These are phyloP conservation scores for Caloboletus inedulis DNA, from an alignment of 1,284 basidiomycete genomes.

Conservation along the genomic window DNA sequence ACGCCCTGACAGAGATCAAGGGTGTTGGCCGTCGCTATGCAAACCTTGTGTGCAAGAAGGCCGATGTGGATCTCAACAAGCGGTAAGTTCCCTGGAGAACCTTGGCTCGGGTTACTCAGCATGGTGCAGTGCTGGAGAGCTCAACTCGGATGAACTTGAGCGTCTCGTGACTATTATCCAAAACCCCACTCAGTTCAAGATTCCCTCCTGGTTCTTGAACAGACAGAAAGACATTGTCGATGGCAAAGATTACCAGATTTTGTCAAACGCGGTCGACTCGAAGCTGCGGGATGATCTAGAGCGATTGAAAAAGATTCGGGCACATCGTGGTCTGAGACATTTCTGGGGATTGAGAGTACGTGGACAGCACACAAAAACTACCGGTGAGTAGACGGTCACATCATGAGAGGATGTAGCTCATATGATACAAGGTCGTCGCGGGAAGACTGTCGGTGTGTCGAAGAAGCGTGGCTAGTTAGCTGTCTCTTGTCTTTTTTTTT, in stretches of 20 bases:
- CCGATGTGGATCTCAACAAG: conserved; percentile 98
- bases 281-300: conserved; percentile 99
- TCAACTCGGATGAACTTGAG: conserved; percentile 97
- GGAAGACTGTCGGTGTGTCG: conserved; percentile 91
- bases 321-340: conserved; percentile 97
- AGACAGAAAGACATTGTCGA: conserved; percentile 98
- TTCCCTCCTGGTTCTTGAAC: conserved; percentile 99
- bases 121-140: conserved; percentile 75
- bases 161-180: conserved; percentile 99
- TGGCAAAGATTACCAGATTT: conserved; percentile 94
- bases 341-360: conserved; percentile 95
- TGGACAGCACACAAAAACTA: conserved; percentile 99
- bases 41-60: conserved; percentile 99
- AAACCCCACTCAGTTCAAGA: conserved; percentile 99
- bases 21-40: conserved; percentile 99
- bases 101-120: neutral
- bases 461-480: conserved; percentile 79
- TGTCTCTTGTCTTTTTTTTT: conserved; percentile 1
- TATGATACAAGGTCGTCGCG: conserved; percentile 64
- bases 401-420: conserved; percentile 1
- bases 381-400: conserved; percentile 54
- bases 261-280: conserved; percentile 97
- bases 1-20: conserved; percentile 98
- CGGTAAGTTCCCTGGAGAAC: conserved; percentile 60
- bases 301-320: conserved; percentile 98